A percentile compares a stretch with the other conserved stretches of the same genome.
Evolutionary conservation across 345 rosid genomes (phyloP).

Genomic region (Erysimum cheiranthoides): DNA sequence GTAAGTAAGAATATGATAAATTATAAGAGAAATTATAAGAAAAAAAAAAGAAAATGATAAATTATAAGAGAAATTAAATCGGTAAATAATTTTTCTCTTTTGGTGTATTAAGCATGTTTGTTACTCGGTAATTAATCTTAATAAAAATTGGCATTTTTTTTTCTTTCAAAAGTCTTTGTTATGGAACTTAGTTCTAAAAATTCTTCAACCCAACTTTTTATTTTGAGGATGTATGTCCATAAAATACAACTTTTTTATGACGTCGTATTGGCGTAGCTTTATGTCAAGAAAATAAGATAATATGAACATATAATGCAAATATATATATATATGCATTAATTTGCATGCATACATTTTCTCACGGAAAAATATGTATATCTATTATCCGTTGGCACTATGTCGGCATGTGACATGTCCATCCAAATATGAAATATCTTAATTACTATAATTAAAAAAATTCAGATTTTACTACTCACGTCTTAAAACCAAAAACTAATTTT

Average conservation of each 20-base stretch:
- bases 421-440: constrained; percentile 3
- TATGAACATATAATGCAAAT: neutral
- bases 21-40: no score
- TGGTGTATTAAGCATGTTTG: neutral
- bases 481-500: no score
- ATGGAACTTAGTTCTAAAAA: neutral
- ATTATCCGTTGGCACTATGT: constrained; percentile 8
- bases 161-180: no score
- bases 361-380: neutral
- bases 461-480: no score
- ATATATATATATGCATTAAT: no score
- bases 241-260: neutral
- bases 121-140: neutral
- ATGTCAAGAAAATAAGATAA: neutral
- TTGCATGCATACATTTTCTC: neutral
- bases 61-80: no score
- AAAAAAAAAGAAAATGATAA: no score
- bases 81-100: neutral
- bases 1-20: no score
- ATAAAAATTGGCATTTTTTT: neutral
- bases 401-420: neutral
- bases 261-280: neutral
- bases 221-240: neutral
- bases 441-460: neutral
- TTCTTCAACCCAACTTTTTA: neutral